Evolutionary conservation across 139 green algal species (phyloP).

Genomic region (Chlamydomonas asymmetrica): DNA sequence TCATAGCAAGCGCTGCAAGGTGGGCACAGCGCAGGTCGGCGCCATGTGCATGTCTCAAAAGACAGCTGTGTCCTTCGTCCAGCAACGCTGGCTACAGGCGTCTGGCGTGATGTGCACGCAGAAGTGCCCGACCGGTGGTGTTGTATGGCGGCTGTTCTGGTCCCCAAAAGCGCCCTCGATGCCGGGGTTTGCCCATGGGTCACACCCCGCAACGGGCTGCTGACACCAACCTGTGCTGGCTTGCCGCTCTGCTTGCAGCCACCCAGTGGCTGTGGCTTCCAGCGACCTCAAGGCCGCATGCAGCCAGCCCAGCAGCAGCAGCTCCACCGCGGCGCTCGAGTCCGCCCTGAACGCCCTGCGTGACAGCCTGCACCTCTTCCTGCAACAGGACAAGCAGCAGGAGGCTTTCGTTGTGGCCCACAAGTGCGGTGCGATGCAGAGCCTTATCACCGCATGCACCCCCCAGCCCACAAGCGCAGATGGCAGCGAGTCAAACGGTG

Average conservation of each 20-base stretch:
- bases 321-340: neutral
- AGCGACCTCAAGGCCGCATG: constrained; percentile 23
- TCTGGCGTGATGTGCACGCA: too few relatives aligned
- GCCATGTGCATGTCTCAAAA: neutral
- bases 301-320: neutral
- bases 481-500: too few relatives aligned
- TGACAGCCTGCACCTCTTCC: constrained; percentile 3
- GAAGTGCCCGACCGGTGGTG: too few relatives aligned
- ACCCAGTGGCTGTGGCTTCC: constrained; percentile 44
- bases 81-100: too few relatives aligned
- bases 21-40: too few relatives aligned
- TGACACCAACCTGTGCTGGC: neutral
- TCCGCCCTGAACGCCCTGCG: neutral
- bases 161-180: too few relatives aligned
- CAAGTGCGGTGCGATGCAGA: constrained; percentile 28
- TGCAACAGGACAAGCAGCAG: neutral
- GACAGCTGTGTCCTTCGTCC: too few relatives aligned
- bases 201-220: too few relatives aligned
- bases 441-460: constrained; percentile 14
- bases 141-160: too few relatives aligned
- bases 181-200: too few relatives aligned
- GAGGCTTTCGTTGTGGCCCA: constrained; percentile 21
- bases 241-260: constrained; percentile 20
- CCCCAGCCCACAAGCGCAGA: too few relatives aligned
- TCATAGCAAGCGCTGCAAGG: too few relatives aligned